Evolutionary conservation across 768 basidiomycete genomes (phyloP), one percentile per base, ranked within the genome.

Genomic region (Podaxis mareebaensis): DNA sequence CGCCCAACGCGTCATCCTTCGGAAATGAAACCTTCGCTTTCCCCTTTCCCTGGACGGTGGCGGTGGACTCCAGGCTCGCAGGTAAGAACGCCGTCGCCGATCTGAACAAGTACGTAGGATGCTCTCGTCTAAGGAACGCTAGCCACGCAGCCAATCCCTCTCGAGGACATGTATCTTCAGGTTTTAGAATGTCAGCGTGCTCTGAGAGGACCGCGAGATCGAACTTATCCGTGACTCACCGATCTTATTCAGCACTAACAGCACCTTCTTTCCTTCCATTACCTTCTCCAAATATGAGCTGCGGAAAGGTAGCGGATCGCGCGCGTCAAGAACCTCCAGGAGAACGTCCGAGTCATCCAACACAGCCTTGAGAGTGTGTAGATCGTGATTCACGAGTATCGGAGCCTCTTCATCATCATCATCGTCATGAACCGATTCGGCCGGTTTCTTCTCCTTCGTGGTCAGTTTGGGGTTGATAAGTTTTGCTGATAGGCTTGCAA

Each of bases 191-290:
- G 39, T 58, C 24, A 58, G 39, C 26, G 10, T 28, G 17, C 33
- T 6, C 26, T 24, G 11, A 15, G 20, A 56, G 15, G 12, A 33
- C 20, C 39, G 36, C 20, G 24, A 40, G 28, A 40, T 17, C n/a
- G 17, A 53, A 3, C 33, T 36, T 52, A 13, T 24, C 20, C 48
- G 53, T 22, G n/a, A 80, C 89, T 62, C 68, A 93, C 95, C 95
- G 67, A 90, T 89, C 79, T 97, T 97, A 74, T 91, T 96, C 59
- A 97, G 73, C 17, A 96, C 79, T n/a, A 95, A 74, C 20, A 89
- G 67, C 12, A 90, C 17, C 59, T 75, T 72, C 74, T 79, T 64
- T 73, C 83, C 63, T 20, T 71, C 77, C 39, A 74, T 73, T 20
- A 77, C 74, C 22, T 81, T 75, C 71, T 95, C 92, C 55, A 93